phyloP scores from a whole-genome alignment of 805 yeast species.

The Cyberlindnera mycetangii region DNA sequence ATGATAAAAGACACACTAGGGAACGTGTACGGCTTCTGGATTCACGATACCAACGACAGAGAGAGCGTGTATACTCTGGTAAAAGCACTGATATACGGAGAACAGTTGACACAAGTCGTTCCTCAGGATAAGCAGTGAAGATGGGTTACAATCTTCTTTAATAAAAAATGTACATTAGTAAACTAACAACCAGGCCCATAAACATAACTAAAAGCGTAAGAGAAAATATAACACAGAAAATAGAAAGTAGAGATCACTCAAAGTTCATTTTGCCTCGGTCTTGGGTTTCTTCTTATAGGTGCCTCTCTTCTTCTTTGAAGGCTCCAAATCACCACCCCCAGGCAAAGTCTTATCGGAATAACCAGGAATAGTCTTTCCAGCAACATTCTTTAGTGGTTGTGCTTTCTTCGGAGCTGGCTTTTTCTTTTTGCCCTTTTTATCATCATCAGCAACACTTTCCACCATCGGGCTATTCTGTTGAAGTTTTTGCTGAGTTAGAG shows the following conservation, averaged over 20 bases:
- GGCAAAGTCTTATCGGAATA: slow-evolving; percentile 26
- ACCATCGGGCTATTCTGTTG: slow-evolving; percentile 14
- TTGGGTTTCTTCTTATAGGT: slow-evolving; percentile 28
- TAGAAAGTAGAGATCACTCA: not conserved
- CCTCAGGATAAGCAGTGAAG: not conserved
- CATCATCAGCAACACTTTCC: slow-evolving; percentile 17
- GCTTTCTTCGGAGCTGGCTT: slow-evolving; percentile 16
- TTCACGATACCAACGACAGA: slow-evolving; percentile 67
- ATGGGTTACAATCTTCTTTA: not conserved
- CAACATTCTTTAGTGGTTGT: slow-evolving; percentile 17
- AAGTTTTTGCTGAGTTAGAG: slow-evolving; percentile 1
- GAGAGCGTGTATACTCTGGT: slow-evolving; percentile 50
- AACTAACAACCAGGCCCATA: not conserved
- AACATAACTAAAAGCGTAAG: not conserved
- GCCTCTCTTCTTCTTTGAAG: slow-evolving; percentile 29
- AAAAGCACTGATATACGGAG: slow-evolving; percentile 24
- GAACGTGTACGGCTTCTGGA: slow-evolving; percentile 77
- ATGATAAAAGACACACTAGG: slow-evolving; percentile 66
- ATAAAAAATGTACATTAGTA: not conserved
- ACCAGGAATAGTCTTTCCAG: slow-evolving; percentile 28
- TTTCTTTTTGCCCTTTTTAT: slow-evolving; percentile 21
- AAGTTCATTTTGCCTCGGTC: not conserved
- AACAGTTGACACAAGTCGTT: slow-evolving; percentile 2
- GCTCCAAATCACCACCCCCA: slow-evolving; percentile 18
- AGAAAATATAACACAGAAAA: too few relatives aligned